Conservation (phyloP, 768 basidiomycete species). For the Mrakia blollopis region DNA sequence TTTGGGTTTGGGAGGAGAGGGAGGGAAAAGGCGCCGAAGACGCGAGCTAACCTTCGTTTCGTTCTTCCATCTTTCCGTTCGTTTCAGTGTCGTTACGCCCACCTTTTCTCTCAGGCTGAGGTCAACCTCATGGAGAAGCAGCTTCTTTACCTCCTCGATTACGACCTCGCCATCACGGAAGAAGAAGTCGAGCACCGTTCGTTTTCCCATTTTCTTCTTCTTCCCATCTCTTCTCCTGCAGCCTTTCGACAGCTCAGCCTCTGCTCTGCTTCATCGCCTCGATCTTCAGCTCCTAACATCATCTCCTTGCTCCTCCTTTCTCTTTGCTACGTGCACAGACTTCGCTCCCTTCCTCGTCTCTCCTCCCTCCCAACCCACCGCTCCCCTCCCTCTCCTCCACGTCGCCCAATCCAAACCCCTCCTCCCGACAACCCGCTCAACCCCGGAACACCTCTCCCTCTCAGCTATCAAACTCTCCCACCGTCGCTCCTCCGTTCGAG, state of each 20-base stretch:
- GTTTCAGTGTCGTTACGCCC: conserved; percentile 56
- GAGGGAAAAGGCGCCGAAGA: background rate
- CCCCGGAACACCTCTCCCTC: background rate
- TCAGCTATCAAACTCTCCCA: conserved; percentile 5
- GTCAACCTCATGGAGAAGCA: conserved; percentile 76
- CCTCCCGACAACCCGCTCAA: background rate
- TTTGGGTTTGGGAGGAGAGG: too few relatives aligned
- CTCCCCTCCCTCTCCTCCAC: conserved; percentile 2
- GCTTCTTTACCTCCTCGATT: conserved; percentile 73
- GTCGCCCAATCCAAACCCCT: conserved; percentile 3
- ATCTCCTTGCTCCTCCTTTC: background rate
- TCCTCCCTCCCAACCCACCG: background rate
- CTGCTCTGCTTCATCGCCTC: background rate
- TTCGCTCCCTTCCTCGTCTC: conserved; percentile 22
- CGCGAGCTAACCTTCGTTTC: background rate
- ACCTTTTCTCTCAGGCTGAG: conserved; percentile 74
- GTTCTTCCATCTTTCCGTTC: background rate
- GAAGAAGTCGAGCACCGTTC: conserved; percentile 49
- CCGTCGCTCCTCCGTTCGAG: background rate
- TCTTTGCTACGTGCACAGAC: too few relatives aligned
- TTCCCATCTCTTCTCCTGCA: background rate
- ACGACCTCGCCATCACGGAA: conserved; percentile 63
- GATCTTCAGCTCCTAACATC: background rate
- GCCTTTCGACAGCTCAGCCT: background rate
- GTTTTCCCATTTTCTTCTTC: background rate